Conservation (phyloP, 2,329 filamentous ascomycete species). For the Camillea tinctor region DNA sequence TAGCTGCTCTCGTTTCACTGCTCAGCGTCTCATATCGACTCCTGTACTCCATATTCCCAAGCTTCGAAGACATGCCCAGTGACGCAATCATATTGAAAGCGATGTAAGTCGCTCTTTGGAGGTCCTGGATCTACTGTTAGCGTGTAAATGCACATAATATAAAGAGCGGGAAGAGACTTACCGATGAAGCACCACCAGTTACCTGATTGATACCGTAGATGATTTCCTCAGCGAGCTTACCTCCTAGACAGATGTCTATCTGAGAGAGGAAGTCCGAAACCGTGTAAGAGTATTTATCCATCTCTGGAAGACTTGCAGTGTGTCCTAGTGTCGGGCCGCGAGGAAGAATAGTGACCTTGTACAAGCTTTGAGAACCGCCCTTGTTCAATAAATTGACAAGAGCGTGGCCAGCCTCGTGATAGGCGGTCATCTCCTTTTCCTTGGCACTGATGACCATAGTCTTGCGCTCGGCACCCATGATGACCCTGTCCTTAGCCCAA, state of each 20-base stretch:
- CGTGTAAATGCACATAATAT: slow-evolving; percentile 22
- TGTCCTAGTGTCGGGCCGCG: slow-evolving; percentile 83
- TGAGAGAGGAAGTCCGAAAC: slow-evolving; percentile 78
- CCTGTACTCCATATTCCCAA: slow-evolving; percentile 87
- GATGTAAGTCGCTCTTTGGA: slow-evolving; percentile 75
- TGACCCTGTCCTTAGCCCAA: slow-evolving; percentile 97
- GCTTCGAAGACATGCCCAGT: slow-evolving; percentile 82
- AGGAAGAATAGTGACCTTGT: slow-evolving; percentile 97
- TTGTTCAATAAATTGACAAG: slow-evolving; percentile 80
- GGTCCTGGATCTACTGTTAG: slow-evolving; percentile 58
- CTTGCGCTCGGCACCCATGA: slow-evolving; percentile 92
- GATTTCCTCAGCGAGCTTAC: slow-evolving; percentile 87
- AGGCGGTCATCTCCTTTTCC: slow-evolving; percentile 94
- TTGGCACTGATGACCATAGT: slow-evolving; percentile 88
- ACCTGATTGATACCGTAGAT: slow-evolving; percentile 90
- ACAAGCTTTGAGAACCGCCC: slow-evolving; percentile 72
- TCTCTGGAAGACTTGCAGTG: slow-evolving; percentile 83
- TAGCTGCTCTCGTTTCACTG: slow-evolving; percentile 78
- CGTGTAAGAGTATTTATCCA: slow-evolving; percentile 89
- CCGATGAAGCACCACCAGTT: slow-evolving; percentile 79
- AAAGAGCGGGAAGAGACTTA: slow-evolving; percentile 42
- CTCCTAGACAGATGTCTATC: slow-evolving; percentile 80
- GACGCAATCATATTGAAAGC: slow-evolving; percentile 87
- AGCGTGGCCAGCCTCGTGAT: slow-evolving; percentile 94
- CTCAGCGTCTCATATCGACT: slow-evolving; percentile 80